A percentile compares a stretch with the other conserved stretches of the same genome.
Evolutionary conservation across 345 rosid species (phyloP).

Genomic region (Litchi chinensis): DNA sequence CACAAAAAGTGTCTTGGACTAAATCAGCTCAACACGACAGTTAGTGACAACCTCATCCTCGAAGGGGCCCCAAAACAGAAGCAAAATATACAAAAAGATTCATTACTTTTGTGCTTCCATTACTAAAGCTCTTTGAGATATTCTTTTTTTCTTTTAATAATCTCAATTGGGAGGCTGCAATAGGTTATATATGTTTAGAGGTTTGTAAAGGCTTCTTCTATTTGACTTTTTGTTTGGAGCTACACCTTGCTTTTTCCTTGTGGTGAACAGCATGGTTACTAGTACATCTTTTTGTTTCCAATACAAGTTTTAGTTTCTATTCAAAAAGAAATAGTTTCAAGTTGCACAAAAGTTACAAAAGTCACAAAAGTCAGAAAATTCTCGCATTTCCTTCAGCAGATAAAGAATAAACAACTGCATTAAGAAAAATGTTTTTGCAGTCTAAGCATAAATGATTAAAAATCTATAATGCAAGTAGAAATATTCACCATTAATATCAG

Average conservation of each 20-base stretch:
- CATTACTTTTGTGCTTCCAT: too few relatives aligned
- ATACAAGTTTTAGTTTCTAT: background rate
- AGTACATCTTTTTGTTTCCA: background rate
- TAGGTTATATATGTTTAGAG: background rate
- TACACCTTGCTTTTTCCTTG: background rate
- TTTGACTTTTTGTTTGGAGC: background rate
- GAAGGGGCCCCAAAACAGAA: too few relatives aligned
- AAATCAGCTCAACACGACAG: too few relatives aligned
- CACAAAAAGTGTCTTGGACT: too few relatives aligned
- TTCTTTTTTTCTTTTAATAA: too few relatives aligned
- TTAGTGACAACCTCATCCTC: too few relatives aligned
- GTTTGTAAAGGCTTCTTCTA: background rate
- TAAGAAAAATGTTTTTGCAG: background rate
- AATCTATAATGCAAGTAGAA: background rate
- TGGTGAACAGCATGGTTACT: background rate
- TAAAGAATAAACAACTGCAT: background rate
- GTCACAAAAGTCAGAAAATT: conserved; percentile 8
- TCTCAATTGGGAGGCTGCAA: too few relatives aligned
- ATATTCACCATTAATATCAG: background rate
- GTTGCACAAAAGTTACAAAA: background rate
- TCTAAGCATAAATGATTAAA: background rate
- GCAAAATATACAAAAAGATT: too few relatives aligned
- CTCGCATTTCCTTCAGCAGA: background rate
- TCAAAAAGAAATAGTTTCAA: background rate
- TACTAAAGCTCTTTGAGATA: too few relatives aligned